These are phyloP conservation scores for Ascochyta koolunga DNA, from an alignment of 2,329 filamentous ascomycete species.

Conservation along the genomic window DNA sequence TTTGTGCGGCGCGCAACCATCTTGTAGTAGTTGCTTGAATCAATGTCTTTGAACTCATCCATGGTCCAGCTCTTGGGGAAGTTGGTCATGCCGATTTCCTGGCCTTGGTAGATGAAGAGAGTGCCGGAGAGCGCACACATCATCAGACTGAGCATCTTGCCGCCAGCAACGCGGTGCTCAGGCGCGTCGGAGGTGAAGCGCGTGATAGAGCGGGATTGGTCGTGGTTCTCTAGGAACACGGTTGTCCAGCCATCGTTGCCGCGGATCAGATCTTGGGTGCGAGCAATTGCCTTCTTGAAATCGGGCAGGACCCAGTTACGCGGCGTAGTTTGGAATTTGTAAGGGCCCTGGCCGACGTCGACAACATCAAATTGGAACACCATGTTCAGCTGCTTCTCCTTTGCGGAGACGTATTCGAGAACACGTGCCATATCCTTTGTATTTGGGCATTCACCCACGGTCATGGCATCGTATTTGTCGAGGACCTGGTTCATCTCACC, in stretches of 20 bases:
- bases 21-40: constrained; percentile 60
- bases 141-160: constrained; percentile 57
- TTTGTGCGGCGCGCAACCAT: constrained; percentile 38
- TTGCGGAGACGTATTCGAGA: constrained; percentile 64
- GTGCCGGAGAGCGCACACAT: constrained; percentile 57
- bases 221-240: constrained; percentile 61
- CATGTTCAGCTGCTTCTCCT: constrained; percentile 69
- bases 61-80: constrained; percentile 52
- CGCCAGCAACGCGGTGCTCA: constrained; percentile 52
- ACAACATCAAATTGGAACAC: constrained; percentile 62
- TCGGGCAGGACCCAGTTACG: constrained; percentile 40
- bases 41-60: constrained; percentile 59
- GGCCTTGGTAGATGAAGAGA: constrained; percentile 58
- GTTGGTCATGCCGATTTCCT: constrained; percentile 60
- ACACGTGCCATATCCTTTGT: constrained; percentile 65
- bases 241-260: constrained; percentile 53
- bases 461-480: constrained; percentile 68
- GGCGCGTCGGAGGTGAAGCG: constrained; percentile 57
- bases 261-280: constrained; percentile 41
- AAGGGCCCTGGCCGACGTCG: constrained; percentile 44
- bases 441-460: constrained; percentile 71
- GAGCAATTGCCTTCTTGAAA: constrained; percentile 40
- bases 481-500: constrained; percentile 68
- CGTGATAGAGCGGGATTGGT: constrained; percentile 57
- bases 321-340: constrained; percentile 46